Conservation (phyloP, 129 eudicot genomes). For the Chrysanthemum lavandulifolium region DNA sequence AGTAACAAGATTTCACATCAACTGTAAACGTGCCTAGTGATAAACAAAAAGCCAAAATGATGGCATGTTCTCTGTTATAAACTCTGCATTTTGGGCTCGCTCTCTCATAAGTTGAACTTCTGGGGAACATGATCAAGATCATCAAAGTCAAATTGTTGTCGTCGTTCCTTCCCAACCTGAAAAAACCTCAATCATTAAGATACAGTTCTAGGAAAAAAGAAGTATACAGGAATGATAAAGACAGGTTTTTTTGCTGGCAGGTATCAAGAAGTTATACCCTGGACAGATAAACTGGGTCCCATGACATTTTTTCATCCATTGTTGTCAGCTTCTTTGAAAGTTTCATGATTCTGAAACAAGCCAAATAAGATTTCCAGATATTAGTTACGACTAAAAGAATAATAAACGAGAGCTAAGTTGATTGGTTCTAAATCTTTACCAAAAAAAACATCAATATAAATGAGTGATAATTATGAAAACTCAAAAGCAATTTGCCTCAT, state of each 20-base stretch:
- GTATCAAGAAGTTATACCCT: slow-evolving; percentile 46
- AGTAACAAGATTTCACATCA: slow-evolving; percentile 20
- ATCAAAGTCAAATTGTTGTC: slow-evolving; percentile 79
- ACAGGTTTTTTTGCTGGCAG: not conserved
- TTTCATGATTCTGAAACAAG: slow-evolving; percentile 67
- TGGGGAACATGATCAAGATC: slow-evolving; percentile 77
- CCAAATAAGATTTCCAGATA: not conserved
- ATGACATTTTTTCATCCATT: slow-evolving; percentile 74
- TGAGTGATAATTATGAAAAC: not conserved
- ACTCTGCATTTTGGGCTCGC: not conserved
- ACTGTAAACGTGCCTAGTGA: not conserved
- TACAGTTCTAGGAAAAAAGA: not conserved
- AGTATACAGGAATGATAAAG: not conserved
- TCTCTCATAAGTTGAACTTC: slow-evolving; percentile 66
- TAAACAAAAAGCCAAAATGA: slow-evolving; percentile 24
- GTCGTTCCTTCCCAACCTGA: slow-evolving; percentile 87
- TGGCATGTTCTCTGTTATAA: slow-evolving; percentile 7
- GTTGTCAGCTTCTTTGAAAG: slow-evolving; percentile 80
- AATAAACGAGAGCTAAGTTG: not conserved
- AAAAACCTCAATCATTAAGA: slow-evolving; percentile 1
- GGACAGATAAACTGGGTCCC: slow-evolving; percentile 72
- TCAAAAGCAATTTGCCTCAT: not conserved
- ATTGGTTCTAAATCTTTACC: not conserved
- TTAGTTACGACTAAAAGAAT: slow-evolving; percentile 3
- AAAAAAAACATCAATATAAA: not conserved